These are phyloP conservation scores for Aspergillus leporis DNA, from an alignment of 495 filamentous ascomycete genomes.

Conservation along the genomic window DNA sequence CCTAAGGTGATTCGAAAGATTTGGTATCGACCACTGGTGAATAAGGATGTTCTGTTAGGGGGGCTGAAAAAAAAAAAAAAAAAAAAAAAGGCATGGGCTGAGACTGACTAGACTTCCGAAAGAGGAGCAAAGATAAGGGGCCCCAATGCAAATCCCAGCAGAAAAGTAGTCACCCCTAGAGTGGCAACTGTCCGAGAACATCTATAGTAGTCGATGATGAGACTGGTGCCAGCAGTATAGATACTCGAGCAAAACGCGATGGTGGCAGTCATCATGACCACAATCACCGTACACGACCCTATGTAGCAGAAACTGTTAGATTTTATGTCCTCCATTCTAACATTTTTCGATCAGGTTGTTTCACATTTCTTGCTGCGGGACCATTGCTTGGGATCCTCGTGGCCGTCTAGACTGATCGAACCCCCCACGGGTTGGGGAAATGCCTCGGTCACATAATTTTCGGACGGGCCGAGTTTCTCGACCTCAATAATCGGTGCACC, in stretches of 20 bases:
- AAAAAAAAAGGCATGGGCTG: conserved; percentile 56
- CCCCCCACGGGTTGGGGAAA: no score
- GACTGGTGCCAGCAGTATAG: not conserved
- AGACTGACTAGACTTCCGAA: conserved; percentile 60
- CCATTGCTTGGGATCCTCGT: no score
- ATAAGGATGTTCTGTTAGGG: not conserved
- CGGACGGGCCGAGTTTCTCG: no score
- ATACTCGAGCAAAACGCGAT: not conserved
- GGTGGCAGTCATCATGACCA: not conserved
- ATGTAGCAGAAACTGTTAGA: no score
- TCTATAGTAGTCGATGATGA: not conserved
- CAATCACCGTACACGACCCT: not conserved
- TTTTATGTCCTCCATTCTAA: no score
- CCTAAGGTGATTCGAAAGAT: conserved; percentile 33
- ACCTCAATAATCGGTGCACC: no score
- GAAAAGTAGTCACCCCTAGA: conserved; percentile 63
- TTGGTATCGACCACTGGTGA: not conserved
- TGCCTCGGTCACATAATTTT: no score
- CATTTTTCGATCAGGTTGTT: no score
- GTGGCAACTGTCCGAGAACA: conserved; percentile 22
- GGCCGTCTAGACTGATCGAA: no score
- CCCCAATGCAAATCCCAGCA: conserved; percentile 62
- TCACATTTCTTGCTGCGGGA: no score
- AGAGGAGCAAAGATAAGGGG: conserved; percentile 58
- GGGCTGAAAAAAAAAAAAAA: conserved; percentile 43